Base-by-base conservation (phyloP, 345 rosid species). In the Eucalyptus polybractea region DNA sequence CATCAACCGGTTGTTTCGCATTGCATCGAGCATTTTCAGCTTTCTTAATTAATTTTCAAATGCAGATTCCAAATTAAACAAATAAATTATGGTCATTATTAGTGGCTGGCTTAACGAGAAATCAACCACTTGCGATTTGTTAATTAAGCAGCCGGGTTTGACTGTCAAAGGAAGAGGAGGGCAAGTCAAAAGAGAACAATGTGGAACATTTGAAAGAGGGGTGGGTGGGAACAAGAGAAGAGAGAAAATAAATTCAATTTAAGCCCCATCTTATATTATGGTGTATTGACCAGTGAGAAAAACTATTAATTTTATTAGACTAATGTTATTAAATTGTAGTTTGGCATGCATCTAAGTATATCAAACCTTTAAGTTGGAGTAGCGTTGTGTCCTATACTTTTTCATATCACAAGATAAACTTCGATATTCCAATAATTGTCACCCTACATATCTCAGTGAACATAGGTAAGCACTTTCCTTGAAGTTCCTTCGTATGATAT, bases 161-260 rank as follows among this genome's bases (percentile, higher is more conserved):
- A 72, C 81, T 19, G 25, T 72, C 81, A 19, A 37, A 37, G 25
- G 25, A 10, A 72, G 81, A 37, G 81, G 40, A 37, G 45, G 45
- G 81, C 27, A 37, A 72, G 45, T 72, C 81, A 72, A 72, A 72
- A 72, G 81, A 72, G 45, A 72, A 72, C 45, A 72, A 3, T 10
- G 45, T 37, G 45, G 81, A 72, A 19, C 22, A 19, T 72, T 37
- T 9, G 81, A 72, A 13, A 4, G 27, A 2, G 44, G 7, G 10
- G 2, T 1, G 2, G 2, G 24, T 33, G 37, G 37, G 47, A 7
- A 8, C 4, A 10, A 14, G 2, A 31, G 40, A 31, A 5, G 21
- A 69, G 44, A 62, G 19, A 13, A 2, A 65, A 14, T 31, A 29
- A 65, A 31, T 14, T 65, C 37, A 65, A 13, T 65, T 15, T 14